phyloP scores from a whole-genome alignment of 148 eudicot genomes.

The Rhododendron kiyosumense region DNA sequence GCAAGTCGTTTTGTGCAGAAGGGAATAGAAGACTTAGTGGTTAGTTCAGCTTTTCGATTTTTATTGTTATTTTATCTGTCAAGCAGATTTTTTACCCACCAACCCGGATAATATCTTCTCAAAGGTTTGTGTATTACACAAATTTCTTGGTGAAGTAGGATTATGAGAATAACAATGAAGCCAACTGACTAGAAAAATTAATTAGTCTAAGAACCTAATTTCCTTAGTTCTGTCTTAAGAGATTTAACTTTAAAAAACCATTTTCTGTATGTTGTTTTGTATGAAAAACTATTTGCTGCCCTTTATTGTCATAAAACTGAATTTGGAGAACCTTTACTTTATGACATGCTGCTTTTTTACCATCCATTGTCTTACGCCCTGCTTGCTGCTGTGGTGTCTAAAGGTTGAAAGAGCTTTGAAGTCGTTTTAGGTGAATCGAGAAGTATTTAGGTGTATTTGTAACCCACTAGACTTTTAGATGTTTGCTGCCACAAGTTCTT shows the following conservation, averaged over 20 bases:
- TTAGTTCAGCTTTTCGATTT: constrained; percentile 29
- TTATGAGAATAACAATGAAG: neutral
- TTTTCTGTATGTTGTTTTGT: neutral
- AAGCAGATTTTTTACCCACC: neutral
- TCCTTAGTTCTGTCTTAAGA: neutral
- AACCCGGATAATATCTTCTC: neutral
- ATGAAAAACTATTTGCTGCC: neutral
- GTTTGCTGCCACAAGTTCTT: neutral
- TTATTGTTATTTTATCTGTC: neutral
- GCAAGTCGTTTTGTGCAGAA: constrained; percentile 88
- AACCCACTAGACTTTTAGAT: neutral
- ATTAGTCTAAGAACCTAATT: neutral
- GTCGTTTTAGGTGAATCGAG: neutral
- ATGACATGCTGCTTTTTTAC: neutral
- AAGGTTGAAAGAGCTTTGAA: neutral
- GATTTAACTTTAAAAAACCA: too few species aligned
- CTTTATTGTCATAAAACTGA: neutral
- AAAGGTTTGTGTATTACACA: neutral
- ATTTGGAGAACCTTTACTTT: neutral
- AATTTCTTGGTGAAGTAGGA: neutral
- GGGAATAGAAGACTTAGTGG: constrained; percentile 92
- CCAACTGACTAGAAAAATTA: neutral
- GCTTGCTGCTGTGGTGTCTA: neutral
- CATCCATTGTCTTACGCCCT: neutral
- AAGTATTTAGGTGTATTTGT: neutral